These are phyloP conservation scores for Aquilaria malaccensis DNA, from an alignment of 345 rosid genomes.

Conservation along the genomic window DNA sequence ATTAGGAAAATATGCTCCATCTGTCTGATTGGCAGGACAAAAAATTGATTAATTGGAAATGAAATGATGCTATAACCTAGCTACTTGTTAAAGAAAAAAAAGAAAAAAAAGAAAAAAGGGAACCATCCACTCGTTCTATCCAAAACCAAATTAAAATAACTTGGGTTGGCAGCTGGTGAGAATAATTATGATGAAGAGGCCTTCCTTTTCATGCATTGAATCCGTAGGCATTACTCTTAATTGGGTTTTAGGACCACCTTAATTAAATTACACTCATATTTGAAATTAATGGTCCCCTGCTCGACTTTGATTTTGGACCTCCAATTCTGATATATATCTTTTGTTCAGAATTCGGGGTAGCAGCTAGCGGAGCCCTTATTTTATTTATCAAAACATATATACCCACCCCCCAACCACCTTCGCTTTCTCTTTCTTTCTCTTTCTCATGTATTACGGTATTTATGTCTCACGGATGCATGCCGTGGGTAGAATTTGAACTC, in stretches of 20 bases:
- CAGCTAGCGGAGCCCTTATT: neutral
- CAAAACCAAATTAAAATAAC: too few relatives aligned
- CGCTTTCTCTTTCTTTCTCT: neutral
- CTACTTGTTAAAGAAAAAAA: too few relatives aligned
- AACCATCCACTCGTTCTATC: too few relatives aligned
- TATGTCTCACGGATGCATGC: neutral
- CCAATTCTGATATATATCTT: conserved; percentile 7
- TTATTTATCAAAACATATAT: conserved; percentile 4
- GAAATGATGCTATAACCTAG: too few relatives aligned
- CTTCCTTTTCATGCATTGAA: conserved; percentile 19
- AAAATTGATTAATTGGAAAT: too few relatives aligned
- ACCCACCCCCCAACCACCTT: conserved; percentile 14
- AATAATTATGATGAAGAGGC: conserved; percentile 1
- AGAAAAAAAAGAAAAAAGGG: too few relatives aligned
- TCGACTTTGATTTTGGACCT: neutral
- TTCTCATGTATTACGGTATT: conserved; percentile 13
- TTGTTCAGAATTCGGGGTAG: neutral
- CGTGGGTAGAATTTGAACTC: neutral
- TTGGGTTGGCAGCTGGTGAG: too few relatives aligned
- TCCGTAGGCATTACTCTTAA: conserved; percentile 18
- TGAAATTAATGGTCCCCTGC: conserved; percentile 10
- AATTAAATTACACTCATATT: neutral
- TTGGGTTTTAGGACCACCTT: conserved; percentile 13
- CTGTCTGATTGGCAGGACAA: too few relatives aligned
- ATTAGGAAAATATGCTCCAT: too few relatives aligned